Evolutionary conservation across 2,329 filamentous ascomycete species (phyloP), one percentile per base, ranked within the genome.

Genomic region (Aureobasidium subglaciale): DNA sequence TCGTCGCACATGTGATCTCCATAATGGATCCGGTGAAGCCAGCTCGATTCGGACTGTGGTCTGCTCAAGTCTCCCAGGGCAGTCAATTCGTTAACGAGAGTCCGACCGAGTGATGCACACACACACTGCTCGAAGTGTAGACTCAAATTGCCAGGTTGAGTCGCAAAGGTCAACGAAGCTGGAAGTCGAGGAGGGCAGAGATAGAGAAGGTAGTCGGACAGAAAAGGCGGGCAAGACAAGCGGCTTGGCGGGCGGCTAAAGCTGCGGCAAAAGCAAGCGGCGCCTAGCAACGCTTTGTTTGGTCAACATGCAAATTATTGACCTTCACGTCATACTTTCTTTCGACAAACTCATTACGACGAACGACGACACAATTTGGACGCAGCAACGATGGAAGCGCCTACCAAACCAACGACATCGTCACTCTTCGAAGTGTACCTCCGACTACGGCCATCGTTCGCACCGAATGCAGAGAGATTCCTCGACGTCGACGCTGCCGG

Each of bases 371-470:
- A 13, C 34, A 22, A 22, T 4, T 9, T 27, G 18, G 7, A 6
- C 2, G 34, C 40, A 10, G 41, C n/a, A 5, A 30, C 16, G 6
- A 59, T 59, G 57, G 57, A 59, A 11, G 55, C 57, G 41, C 55
- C 57, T 22, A 27, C 48, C 15, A 57, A 55, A 15, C 56, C 56
- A 27, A 65, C 73, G 13, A 82, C 81, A 59, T 79, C 56, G 40
- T 45, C 50, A 32, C 82, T 96, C 34, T 97, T 97, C 69, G 86
- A 96, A 72, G 92, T 97, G 56, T 96, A 88, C 67, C 79, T 97
- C 37, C 88, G 92, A 46, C 76, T 97, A 46, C 85, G 76, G 41
- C 76, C 76, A 2, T 73, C 74, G 4, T 56, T 59, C 27, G 62
- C 65, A 2, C 57, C 59, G 41, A 67, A 67, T 56, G 64, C 66